Conservation (phyloP, 805 yeast species). For the Metschnikowia gelsemii region DNA sequence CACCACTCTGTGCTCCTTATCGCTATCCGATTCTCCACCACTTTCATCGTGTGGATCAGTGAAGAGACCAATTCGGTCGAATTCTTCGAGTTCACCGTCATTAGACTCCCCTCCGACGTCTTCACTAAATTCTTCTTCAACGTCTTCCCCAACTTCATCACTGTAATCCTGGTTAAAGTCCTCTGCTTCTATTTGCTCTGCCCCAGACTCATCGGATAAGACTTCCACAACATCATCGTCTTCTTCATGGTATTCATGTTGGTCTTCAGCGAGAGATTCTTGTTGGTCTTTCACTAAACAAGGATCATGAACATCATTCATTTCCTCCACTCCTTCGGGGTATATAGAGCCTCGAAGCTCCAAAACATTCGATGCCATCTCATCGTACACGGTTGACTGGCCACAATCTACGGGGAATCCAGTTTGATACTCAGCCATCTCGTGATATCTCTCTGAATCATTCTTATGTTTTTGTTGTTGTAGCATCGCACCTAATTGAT, state of each 20-base stretch:
- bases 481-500: constrained; percentile 21
- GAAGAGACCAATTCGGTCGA: too few relatives aligned
- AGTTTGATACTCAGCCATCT: too few relatives aligned
- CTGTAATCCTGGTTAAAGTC: neutral
- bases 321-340: constrained; percentile 5
- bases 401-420: too few relatives aligned
- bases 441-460: too few relatives aligned
- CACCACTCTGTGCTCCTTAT: too few relatives aligned
- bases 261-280: neutral
- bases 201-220: constrained; percentile 11
- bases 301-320: neutral
- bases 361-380: neutral
- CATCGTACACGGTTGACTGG: neutral
- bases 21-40: too few relatives aligned
- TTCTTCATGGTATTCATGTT: neutral
- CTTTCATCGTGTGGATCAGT: too few relatives aligned
- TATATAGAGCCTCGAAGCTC: constrained; percentile 6
- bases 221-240: constrained; percentile 19
- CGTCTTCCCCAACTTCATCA: constrained; percentile 8
- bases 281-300: too few relatives aligned
- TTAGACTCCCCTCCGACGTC: neutral
- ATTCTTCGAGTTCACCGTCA: constrained; percentile 1
- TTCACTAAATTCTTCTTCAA: constrained; percentile 3
- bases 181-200: constrained; percentile 13
- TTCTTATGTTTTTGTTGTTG: neutral